Evolutionary conservation across 176 grass and related monocot genomes (phyloP).

Genomic region (Aechmea fasciata): DNA sequence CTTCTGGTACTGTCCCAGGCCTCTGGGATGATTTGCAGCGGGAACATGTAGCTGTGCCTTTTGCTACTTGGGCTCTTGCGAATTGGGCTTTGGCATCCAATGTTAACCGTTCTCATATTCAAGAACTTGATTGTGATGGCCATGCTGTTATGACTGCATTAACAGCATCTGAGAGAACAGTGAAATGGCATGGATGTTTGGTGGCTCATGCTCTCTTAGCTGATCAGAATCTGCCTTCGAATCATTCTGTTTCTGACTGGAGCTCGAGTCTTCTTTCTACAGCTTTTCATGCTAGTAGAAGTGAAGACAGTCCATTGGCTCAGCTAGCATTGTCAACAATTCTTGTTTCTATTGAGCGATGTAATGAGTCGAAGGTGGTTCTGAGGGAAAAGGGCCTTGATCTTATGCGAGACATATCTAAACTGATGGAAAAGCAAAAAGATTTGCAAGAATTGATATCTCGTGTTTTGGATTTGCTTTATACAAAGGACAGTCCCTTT

Average conservation of each 20-base stretch:
- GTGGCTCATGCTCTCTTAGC: constrained; percentile 73
- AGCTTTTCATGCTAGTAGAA: constrained; percentile 71
- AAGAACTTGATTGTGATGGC: constrained; percentile 84
- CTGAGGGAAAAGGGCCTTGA: constrained; percentile 76
- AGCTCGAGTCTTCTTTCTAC: constrained; percentile 85
- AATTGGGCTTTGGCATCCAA: constrained; percentile 92
- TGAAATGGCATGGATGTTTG: constrained; percentile 90
- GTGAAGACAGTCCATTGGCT: constrained; percentile 62
- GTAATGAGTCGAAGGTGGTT: constrained; percentile 66
- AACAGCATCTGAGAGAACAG: constrained; percentile 82
- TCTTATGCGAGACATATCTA: constrained; percentile 70
- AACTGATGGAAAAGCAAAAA: constrained; percentile 65
- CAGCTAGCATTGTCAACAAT: constrained; percentile 76
- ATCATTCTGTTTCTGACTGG: constrained; percentile 72
- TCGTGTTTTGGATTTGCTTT: constrained; percentile 55
- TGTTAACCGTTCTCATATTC: constrained; percentile 66
- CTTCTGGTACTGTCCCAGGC: constrained; percentile 49
- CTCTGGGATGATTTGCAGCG: constrained; percentile 97
- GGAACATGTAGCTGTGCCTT: constrained; percentile 96
- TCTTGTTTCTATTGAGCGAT: constrained; percentile 68
- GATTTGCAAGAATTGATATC: constrained; percentile 75
- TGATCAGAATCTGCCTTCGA: constrained; percentile 52
- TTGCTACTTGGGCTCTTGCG: constrained; percentile 95
- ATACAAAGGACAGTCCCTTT: constrained; percentile 63
- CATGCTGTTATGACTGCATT: constrained; percentile 68